Percentiles rank a stretch among this genome's conserved stretches.
These are phyloP conservation scores for Westerdykella sp. DNA, from an alignment of 2,329 filamentous ascomycete genomes.

Conservation along the genomic window DNA sequence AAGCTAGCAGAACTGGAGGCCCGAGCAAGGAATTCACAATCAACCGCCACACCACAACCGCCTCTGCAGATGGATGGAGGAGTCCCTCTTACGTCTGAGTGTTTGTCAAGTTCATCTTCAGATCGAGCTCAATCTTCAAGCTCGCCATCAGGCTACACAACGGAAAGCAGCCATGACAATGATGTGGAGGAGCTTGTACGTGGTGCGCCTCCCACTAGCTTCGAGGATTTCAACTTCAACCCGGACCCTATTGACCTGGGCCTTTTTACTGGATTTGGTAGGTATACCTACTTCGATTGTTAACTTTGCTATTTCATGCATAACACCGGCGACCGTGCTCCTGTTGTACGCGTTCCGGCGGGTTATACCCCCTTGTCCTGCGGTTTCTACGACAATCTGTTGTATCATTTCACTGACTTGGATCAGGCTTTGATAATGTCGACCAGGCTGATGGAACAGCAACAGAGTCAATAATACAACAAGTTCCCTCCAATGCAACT, in stretches of 20 bases:
- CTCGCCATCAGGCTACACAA: neutral
- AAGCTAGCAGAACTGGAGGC: constrained; percentile 22
- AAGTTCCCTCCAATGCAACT: neutral
- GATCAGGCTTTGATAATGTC: no score
- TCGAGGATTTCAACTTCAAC: constrained; percentile 7
- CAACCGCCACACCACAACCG: neutral
- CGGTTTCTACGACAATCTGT: no score
- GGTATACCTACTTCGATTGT: neutral
- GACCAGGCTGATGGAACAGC: no score
- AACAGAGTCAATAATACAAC: no score
- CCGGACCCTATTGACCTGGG: constrained; percentile 11
- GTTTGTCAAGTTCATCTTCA: neutral
- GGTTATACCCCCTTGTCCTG: neutral
- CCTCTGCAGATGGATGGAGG: neutral
- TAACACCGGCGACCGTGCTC: neutral
- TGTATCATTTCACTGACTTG: no score
- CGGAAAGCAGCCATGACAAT: constrained; percentile 1
- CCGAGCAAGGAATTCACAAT: constrained; percentile 6
- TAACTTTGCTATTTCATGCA: neutral
- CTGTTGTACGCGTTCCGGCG: neutral
- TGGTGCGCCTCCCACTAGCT: constrained; percentile 1
- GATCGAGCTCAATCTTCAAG: neutral
- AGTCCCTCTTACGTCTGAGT: constrained; percentile 1
- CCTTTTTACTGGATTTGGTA: constrained; percentile 11
- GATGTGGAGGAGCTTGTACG: constrained; percentile 8